phyloP scores from a whole-genome alignment of 1,284 basidiomycete species.

The Moesziomyces antarcticus region DNA sequence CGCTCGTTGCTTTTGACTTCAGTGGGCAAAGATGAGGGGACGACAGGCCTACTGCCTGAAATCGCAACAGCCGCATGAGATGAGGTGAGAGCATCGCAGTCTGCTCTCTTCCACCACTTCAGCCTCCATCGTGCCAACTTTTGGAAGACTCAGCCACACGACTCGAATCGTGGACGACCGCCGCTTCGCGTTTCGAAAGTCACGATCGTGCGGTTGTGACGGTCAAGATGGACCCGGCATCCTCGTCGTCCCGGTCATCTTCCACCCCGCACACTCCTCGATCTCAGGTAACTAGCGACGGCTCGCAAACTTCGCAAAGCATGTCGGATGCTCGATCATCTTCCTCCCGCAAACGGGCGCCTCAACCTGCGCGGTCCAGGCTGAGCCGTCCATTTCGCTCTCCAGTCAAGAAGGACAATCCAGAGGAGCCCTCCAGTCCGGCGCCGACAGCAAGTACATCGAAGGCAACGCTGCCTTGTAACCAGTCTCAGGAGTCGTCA shows the following conservation, averaged over 20 bases:
- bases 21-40: too few species aligned
- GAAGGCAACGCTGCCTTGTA: background rate
- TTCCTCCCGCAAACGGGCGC: slow-evolving; percentile 1
- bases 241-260: slow-evolving; percentile 13
- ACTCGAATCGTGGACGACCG: too few species aligned
- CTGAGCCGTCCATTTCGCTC: slow-evolving; percentile 22
- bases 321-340: slow-evolving; percentile 1
- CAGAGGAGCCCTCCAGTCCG: slow-evolving; percentile 6
- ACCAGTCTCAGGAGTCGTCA: background rate
- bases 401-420: slow-evolving; percentile 17
- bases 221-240: slow-evolving; percentile 9
- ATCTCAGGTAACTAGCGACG: slow-evolving; percentile 10
- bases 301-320: slow-evolving; percentile 5
- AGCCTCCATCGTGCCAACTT: too few species aligned
- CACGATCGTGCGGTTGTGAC: background rate
- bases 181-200: background rate
- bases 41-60: too few species aligned
- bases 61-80: too few species aligned
- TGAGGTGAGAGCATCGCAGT: too few species aligned
- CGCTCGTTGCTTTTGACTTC: too few species aligned
- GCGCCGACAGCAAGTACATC: background rate
- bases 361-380: slow-evolving; percentile 1
- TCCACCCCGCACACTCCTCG: slow-evolving; percentile 4
- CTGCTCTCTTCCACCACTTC: too few species aligned
- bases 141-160: too few species aligned